Percentiles rank a stretch among this genome's conserved stretches.
These are phyloP conservation scores for Hansenula sp. DNA, from an alignment of 1,139 yeast species.

Conservation along the genomic window DNA sequence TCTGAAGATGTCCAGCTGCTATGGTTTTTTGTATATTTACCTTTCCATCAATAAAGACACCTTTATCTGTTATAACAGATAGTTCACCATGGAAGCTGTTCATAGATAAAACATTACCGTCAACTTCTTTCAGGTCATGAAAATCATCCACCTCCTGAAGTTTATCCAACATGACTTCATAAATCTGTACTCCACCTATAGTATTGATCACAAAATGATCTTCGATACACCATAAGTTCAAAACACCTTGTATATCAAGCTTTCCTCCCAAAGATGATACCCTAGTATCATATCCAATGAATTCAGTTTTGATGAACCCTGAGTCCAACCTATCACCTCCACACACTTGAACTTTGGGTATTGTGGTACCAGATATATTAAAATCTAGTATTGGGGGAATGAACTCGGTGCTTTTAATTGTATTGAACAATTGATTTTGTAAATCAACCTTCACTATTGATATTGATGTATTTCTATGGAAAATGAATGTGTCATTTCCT, in stretches of 20 bases:
- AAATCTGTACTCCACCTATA: constrained; percentile 6
- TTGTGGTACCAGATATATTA: constrained; percentile 13
- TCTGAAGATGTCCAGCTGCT: constrained; percentile 3
- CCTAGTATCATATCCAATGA: constrained; percentile 11
- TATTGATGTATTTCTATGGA: background rate
- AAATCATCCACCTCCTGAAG: constrained; percentile 5
- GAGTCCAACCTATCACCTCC: constrained; percentile 16
- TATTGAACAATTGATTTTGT: background rate
- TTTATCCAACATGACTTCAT: background rate
- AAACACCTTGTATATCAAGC: constrained; percentile 1
- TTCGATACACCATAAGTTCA: constrained; percentile 14
- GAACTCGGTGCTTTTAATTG: background rate
- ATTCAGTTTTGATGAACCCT: constrained; percentile 19
- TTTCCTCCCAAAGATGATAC: background rate
- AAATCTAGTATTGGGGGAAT: constrained; percentile 19
- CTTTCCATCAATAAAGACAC: constrained; percentile 12
- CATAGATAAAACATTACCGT: constrained; percentile 20
- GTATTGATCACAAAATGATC: constrained; percentile 7
- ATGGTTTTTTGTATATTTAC: background rate
- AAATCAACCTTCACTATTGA: constrained; percentile 5
- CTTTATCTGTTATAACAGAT: constrained; percentile 12
- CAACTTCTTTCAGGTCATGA: constrained; percentile 11
- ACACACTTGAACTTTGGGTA: constrained; percentile 19
- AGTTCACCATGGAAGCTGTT: constrained; percentile 5
- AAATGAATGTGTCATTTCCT: background rate